Base-by-base conservation (phyloP, 768 basidiomycete species). In the Gloeostereum incarnatum region DNA sequence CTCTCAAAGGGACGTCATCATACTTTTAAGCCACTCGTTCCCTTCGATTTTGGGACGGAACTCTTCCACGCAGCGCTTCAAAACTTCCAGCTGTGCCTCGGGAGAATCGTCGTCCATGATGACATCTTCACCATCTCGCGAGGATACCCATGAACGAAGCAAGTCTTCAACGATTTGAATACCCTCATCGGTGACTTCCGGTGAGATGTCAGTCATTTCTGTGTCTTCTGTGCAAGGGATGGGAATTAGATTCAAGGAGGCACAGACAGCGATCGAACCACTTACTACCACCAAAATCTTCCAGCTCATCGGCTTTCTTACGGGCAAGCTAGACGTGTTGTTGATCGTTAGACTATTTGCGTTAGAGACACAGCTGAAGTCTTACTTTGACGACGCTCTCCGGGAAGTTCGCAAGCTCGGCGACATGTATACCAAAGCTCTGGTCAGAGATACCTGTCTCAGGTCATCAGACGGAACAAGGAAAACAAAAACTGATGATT, bases 381-480 rank as follows among this genome's bases (percentile, higher is more conserved):
- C 66, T 41, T 35, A 87, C 84, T 68, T 84, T 88, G 43, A 98
- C 75, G 8, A 98, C 93, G 46, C 79, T 84, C 43, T 93, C 87
- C 0, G 96, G 96, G 60, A 99, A 99, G 58, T 97, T 93, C 3
- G 94, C 94, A n/a, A 98, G 66, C 54, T 91, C 74, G 0, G 96
- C 96, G 11, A 99, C 96, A 49, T 98, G 92, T 20, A 99, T 98
- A 59, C 94, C 96, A 52, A 97, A 98, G 54, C 90, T 94, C 59
- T 97, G 94, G 54, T 98, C 94, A 31, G 88, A 91, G 16, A 96
- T 73, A 10, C 90, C 89, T 89, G 32, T 9, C n/a, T 26, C 9
- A 22, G 31, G 17, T 16, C 39, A 11, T 30, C 47, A 19, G 49
- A 31, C 22, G 19, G 11, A 7, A 19, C 6, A 7, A 13, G 10